Conservation (phyloP, 305 asterid species). For the Solanum hybrid region DNA sequence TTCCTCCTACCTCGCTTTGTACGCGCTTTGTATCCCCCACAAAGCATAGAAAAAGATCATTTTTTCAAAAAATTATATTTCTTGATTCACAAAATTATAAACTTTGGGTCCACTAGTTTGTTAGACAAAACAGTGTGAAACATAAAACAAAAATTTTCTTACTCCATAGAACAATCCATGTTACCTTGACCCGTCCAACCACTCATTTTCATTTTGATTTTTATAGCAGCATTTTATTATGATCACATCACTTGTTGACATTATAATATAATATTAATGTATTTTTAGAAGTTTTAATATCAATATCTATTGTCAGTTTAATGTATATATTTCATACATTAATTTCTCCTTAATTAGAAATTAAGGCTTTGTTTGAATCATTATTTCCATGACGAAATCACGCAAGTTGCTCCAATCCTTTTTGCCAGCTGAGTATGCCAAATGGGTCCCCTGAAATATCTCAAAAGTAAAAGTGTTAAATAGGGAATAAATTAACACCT, state of each 20-base stretch:
- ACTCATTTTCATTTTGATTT: neutral
- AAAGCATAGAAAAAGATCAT: neutral
- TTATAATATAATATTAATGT: neutral
- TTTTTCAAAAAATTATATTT: neutral
- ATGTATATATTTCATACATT: neutral
- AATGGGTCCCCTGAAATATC: slow-evolving; percentile 3
- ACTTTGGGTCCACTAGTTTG: neutral
- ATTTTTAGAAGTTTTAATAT: neutral
- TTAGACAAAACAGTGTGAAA: neutral
- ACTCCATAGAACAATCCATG: neutral
- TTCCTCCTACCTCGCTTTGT: neutral
- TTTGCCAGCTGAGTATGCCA: neutral
- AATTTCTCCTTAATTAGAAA: neutral
- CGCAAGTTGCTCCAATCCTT: neutral
- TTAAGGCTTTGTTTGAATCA: neutral
- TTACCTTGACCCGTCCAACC: neutral
- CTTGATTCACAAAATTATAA: neutral
- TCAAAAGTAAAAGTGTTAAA: neutral
- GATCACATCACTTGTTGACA: neutral
- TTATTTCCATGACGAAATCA: neutral
- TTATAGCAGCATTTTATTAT: neutral
- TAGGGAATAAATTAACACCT: neutral
- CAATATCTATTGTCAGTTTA: neutral
- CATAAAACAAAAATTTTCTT: neutral
- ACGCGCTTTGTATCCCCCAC: neutral